phyloP scores from a whole-genome alignment of 163 green algal species.

The Trebouxia gelatinosa region DNA sequence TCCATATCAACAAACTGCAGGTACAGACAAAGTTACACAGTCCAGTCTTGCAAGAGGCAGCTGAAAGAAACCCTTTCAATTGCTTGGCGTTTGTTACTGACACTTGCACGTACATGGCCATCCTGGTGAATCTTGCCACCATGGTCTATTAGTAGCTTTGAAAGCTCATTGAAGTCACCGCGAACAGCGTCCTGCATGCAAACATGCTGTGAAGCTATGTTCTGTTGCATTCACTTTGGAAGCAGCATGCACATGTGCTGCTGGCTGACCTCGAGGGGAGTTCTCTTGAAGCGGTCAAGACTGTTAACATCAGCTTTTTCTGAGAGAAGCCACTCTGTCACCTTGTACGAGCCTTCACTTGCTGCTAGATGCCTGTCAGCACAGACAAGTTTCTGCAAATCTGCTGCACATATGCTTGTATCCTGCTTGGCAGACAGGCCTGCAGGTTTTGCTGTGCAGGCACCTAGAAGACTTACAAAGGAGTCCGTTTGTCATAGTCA shows the following conservation, averaged over 20 bases:
- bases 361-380: conserved; percentile 76
- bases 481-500: conserved; percentile 68
- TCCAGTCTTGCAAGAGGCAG: no score
- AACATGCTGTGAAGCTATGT: no score
- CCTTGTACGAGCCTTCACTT: conserved; percentile 75
- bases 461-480: conserved; percentile 43
- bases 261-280: conserved; percentile 85
- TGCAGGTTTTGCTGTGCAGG: background rate
- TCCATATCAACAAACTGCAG: conserved; percentile 54
- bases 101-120: conserved; percentile 27
- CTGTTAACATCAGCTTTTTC: conserved; percentile 70
- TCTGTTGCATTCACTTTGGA: no score
- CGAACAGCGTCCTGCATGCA: conserved; percentile 75
- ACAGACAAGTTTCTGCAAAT: no score
- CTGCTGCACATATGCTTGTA: no score
- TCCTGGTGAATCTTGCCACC: conserved; percentile 66
- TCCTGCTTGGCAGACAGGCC: background rate
- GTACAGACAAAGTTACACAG: no score
- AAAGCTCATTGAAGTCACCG: conserved; percentile 77
- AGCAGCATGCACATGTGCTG: background rate
- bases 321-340: conserved; percentile 83
- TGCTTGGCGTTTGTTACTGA: no score
- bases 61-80: no score
- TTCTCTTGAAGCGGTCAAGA: conserved; percentile 80
- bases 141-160: conserved; percentile 71